phyloP scores from a whole-genome alignment of 345 rosid genomes.

The Salix dunnii region DNA sequence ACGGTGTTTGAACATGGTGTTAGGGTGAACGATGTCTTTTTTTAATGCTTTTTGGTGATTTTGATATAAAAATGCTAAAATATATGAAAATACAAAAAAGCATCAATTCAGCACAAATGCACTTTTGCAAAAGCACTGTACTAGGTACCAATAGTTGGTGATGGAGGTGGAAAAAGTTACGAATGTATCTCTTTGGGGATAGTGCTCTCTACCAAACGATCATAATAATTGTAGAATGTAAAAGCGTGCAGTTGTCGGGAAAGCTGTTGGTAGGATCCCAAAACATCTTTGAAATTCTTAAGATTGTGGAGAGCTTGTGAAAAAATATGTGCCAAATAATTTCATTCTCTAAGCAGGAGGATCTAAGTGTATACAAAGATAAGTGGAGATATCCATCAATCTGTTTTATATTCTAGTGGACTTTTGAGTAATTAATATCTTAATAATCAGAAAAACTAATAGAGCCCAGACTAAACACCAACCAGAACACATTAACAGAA shows the following conservation, averaged over 20 bases:
- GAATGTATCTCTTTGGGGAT: background rate
- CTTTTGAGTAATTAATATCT: background rate
- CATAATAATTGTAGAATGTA: background rate
- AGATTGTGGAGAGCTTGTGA: background rate
- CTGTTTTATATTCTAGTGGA: background rate
- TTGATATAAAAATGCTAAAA: too few species aligned
- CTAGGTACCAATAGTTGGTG: background rate
- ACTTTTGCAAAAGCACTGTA: too few species aligned
- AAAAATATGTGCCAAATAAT: background rate
- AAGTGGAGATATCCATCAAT: background rate
- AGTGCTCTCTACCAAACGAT: background rate
- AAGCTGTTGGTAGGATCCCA: background rate
- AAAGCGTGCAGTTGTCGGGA: background rate
- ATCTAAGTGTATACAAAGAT: conserved; percentile 15
- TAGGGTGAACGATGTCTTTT: too few species aligned
- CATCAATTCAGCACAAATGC: too few species aligned
- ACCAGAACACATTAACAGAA: background rate
- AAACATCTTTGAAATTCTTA: background rate
- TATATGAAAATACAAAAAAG: too few species aligned
- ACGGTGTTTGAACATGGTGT: too few species aligned
- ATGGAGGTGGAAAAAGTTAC: background rate
- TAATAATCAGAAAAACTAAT: background rate
- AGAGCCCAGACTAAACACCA: background rate
- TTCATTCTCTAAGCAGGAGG: background rate
- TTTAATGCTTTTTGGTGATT: too few species aligned